Base-by-base conservation (phyloP, 805 yeast species). In the Zygotorulaspora chibaensis region DNA sequence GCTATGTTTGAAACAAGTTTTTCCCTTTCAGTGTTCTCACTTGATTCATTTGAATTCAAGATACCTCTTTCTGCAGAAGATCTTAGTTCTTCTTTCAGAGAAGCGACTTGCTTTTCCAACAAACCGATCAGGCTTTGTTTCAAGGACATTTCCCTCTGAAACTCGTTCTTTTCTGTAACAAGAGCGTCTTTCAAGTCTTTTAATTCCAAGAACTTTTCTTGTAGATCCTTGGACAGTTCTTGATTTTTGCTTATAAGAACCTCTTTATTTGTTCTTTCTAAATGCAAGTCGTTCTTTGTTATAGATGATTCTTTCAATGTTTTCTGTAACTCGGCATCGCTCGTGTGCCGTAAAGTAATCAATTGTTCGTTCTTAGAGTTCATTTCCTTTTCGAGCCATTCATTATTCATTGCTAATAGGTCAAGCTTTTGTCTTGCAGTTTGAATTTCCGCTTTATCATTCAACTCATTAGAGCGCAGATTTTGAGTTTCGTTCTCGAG, bases 111-210 rank as follows among this genome's bases (percentile, higher is more conserved):
- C 17, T 58, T 52, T 52, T 71, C 59, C 45, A 72, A 23, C 17
- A 85, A 66, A 35, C 76, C 79, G 4, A 79, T 68, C 31, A 82
- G 63, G 40, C 84, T 79, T 40, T 82, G 82, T 61, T 83, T 87
- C 37, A 78, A 65, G 2, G 77, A 61, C 65, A 81, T 74, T 57
- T 83, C 89, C 27, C 74, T 73, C 15, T 74, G 53, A 55, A 79
- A 80, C 30, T 73, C 76, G 29, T 73, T 77, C 51, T 79, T 74
- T 31, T 72, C 71, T 1, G 61, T 47, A 1, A 72, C 61, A 10
- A 67, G 51, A 23, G 72, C 67, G 51, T 74, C 79, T 18, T 72
- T 72, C 23, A 82, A 59, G 3, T 71, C 66, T 51, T 76, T 77
- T 20, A 79, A 61, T 44, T 76, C 70, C 1, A 69, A 52, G 23